Conservation (phyloP, 2,329 filamentous ascomycete genomes). For the Fusarium sp. region DNA sequence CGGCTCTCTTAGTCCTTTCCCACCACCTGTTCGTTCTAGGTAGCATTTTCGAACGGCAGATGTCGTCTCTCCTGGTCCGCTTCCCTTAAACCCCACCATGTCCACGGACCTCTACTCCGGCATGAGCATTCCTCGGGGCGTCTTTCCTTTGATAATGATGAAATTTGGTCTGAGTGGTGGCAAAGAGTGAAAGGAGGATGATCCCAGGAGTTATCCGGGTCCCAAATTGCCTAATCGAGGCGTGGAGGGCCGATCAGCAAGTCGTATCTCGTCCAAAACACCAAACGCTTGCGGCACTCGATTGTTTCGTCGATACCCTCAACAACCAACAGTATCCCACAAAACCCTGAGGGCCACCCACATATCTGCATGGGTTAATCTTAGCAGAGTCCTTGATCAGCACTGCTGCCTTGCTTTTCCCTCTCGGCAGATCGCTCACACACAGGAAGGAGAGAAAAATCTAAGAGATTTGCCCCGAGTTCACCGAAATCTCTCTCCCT, state of each 20-base stretch:
- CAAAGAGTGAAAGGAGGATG: conserved; percentile 4
- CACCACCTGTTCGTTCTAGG: conserved; percentile 16
- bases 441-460: background rate
- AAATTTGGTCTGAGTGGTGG: conserved; percentile 12
- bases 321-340: conserved; percentile 13
- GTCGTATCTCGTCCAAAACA: conserved; percentile 11
- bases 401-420: conserved; percentile 3
- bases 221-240: conserved; percentile 3
- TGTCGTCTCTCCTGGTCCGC: background rate
- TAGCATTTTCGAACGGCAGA: conserved; percentile 1
- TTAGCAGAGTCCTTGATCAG: conserved; percentile 4
- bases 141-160: background rate
- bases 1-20: background rate
- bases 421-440: background rate
- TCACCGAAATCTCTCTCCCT: conserved; percentile 7
- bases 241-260: conserved; percentile 7
- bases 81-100: background rate
- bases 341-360: conserved; percentile 23
- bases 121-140: background rate
- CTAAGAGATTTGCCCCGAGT: conserved; percentile 6
- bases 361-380: conserved; percentile 17
- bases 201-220: background rate
- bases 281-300: conserved; percentile 2
- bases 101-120: conserved; percentile 10
- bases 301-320: conserved; percentile 5